Evolutionary conservation across 2,329 filamentous ascomycete genomes (phyloP).

Genomic region (Sphaerulina populicola): DNA sequence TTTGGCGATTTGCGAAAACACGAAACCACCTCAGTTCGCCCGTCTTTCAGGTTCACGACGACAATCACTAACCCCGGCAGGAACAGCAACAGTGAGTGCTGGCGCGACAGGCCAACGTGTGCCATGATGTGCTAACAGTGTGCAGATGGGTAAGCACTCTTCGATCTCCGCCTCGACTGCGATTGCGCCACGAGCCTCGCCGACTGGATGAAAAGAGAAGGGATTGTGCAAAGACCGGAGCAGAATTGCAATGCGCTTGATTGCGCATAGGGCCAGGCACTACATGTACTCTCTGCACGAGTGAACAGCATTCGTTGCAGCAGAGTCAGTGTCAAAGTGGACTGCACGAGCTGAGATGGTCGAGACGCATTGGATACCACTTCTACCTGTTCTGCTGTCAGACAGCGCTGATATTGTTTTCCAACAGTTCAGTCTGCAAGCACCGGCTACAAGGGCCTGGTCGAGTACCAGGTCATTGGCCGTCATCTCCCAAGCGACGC

Average conservation of each 20-base stretch:
- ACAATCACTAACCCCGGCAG: constrained; percentile 14
- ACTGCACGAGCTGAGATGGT: constrained; percentile 10
- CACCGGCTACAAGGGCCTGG: constrained; percentile 53
- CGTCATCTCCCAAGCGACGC: constrained; percentile 96
- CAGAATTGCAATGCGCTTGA: constrained; percentile 9
- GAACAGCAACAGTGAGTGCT: constrained; percentile 27
- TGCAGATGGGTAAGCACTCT: constrained; percentile 53
- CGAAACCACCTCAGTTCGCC: background rate
- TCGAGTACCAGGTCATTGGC: constrained; percentile 99
- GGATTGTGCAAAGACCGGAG: constrained; percentile 13
- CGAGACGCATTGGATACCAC: constrained; percentile 8
- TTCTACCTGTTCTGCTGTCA: constrained; percentile 1
- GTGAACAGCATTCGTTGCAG: background rate
- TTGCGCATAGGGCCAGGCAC: constrained; percentile 1
- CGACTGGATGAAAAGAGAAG: constrained; percentile 26
- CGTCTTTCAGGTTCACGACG: constrained; percentile 5
- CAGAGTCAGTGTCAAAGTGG: background rate
- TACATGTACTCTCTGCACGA: background rate
- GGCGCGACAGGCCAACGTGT: background rate
- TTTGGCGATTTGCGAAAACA: constrained; percentile 2
- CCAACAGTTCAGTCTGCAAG: constrained; percentile 55
- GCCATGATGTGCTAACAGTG: constrained; percentile 25
- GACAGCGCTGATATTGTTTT: constrained; percentile 28
- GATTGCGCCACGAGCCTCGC: constrained; percentile 10
- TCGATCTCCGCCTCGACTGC: constrained; percentile 16